Percentiles rank a stretch among this genome's conserved stretches.
Evolutionary conservation across 2,329 filamentous ascomycete species (phyloP).

Genomic region (Trichophyton verrucosum): DNA sequence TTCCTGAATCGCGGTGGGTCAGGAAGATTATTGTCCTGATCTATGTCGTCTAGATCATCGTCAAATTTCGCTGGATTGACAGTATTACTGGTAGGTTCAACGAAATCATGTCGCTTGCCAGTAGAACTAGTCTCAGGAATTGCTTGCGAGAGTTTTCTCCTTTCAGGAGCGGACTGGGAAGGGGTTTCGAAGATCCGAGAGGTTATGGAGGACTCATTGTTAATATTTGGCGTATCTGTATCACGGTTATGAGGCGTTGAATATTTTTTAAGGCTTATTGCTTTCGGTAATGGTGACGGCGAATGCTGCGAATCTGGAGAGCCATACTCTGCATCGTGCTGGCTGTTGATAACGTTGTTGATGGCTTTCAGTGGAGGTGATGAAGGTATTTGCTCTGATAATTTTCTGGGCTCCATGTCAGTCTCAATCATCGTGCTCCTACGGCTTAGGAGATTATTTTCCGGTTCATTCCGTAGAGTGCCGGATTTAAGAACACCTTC

Average conservation of each 20-base stretch:
- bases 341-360: background rate
- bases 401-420: background rate
- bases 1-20: background rate
- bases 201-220: slow-evolving; percentile 27
- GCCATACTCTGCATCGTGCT: background rate
- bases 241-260: background rate
- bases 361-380: background rate
- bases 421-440: background rate
- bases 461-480: background rate
- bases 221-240: background rate
- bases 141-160: slow-evolving; percentile 17
- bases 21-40: slow-evolving; percentile 5
- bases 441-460: background rate
- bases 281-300: background rate
- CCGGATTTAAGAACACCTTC: background rate
- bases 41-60: background rate
- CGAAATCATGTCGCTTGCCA: slow-evolving; percentile 11
- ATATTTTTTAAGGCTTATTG: background rate
- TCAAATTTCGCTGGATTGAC: no score
- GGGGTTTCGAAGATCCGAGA: slow-evolving; percentile 32
- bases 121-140: slow-evolving; percentile 28
- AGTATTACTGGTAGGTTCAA: background rate
- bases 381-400: background rate
- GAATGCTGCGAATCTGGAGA: background rate
- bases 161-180: slow-evolving; percentile 16